Evolutionary conservation across 2,329 filamentous ascomycete genomes (phyloP), one percentile per base, ranked within the genome.

Genomic region (Leptoxyphium fumago): DNA sequence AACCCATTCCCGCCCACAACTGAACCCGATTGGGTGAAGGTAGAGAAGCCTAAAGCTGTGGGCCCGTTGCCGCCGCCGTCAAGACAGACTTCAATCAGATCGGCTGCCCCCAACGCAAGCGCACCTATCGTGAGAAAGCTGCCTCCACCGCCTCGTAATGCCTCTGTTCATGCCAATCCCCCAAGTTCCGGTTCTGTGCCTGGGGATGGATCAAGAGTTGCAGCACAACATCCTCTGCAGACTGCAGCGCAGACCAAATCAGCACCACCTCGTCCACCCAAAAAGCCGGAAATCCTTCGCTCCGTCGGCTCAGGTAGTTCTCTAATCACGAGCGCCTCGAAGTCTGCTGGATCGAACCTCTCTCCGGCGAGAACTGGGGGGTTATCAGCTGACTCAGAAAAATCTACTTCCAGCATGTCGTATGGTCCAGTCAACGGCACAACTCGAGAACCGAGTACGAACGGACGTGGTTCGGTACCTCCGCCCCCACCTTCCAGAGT

Each of bases 1-100:
- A 96, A 96, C 55, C 91, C 91, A 0, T 96, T 93, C 60, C 73
- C 72, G 1, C 69, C 74, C 1, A 79, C 75, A 1, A 72, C 80
- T 29, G 84, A 94, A 60, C 76, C 81, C 9, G 88, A 95, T 55
- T 96, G 91, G 91, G 77, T 94, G 30, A 63, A 68, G 46, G 62
- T 71, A 4, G 59, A 62, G 15, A 56, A 52, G 34, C 59, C 59
- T 1, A 50, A 43, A 9, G 32, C 32, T 3, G 11, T 15, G 3
- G 32, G 13, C 5, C 32, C 32, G 13, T 9, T 9, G 32, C 32
- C 32, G 32, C 32, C 32, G 3, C 32, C 32, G 3, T 36, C 32
- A 36, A 36, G 32, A 9, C 32, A 36, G 11, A 13, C 32, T 36
- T 36, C 32, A 9, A 15, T 9, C 32, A 36, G 9, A 9, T 13